Evolutionary conservation across 352 stramenopile genomes (phyloP).

Genomic region (Phytophthora rubi): DNA sequence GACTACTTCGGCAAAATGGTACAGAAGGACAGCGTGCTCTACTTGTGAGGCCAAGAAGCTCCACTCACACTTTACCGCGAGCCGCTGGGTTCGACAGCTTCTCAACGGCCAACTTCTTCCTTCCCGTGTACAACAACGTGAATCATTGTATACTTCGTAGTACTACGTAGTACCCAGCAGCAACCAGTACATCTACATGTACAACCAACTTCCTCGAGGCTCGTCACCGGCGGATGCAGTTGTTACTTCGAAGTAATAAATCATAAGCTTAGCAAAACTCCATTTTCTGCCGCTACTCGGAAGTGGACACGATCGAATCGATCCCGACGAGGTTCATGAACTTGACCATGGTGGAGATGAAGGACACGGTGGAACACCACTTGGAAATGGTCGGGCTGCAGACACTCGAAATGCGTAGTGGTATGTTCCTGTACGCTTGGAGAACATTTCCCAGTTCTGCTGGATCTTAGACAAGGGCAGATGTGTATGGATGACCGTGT

Average conservation of each 20-base stretch:
- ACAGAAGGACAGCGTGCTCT: constrained; percentile 42
- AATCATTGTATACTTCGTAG: constrained; percentile 7
- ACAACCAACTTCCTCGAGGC: constrained; percentile 47
- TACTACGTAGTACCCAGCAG: constrained; percentile 1
- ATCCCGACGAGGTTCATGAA: constrained; percentile 39
- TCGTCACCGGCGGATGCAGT: constrained; percentile 44
- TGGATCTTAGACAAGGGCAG: constrained; percentile 38
- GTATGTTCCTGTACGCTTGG: constrained; percentile 35
- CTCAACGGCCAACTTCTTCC: constrained; percentile 36
- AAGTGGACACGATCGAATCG: constrained; percentile 36
- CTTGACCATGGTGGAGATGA: constrained; percentile 40
- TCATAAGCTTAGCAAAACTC: constrained; percentile 43
- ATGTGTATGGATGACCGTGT: constrained; percentile 48
- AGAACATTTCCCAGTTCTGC: constrained; percentile 40
- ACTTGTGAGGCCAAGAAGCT: constrained; percentile 29
- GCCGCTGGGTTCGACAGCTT: constrained; percentile 37
- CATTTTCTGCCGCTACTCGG: constrained; percentile 49
- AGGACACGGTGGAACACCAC: constrained; percentile 41
- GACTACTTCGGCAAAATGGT: constrained; percentile 30
- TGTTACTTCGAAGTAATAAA: constrained; percentile 20
- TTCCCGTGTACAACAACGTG: constrained; percentile 51
- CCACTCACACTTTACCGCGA: constrained; percentile 37
- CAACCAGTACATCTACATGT: constrained; percentile 20
- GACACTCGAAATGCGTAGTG: constrained; percentile 41
- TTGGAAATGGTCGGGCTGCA: constrained; percentile 45